Evolutionary conservation across 495 filamentous ascomycete genomes (phyloP), one percentile per base, ranked within the genome.

Genomic region (Amniculicola lignicola): DNA sequence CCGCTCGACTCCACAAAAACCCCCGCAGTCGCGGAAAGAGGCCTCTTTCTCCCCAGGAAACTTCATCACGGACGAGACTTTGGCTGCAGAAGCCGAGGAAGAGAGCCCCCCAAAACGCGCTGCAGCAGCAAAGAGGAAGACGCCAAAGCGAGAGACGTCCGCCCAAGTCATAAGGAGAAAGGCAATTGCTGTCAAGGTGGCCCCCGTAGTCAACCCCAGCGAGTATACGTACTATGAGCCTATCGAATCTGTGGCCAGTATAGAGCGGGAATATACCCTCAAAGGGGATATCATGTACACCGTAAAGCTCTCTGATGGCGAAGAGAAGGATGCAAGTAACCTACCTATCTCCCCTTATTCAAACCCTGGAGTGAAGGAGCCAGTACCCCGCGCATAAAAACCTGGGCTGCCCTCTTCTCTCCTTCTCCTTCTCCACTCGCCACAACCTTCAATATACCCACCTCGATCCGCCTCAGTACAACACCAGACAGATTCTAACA

Each of bases 301-400:
- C 47, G 68, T 70, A 18, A 58, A 63, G 53, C 66, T 70, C 19
- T 56, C 53, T 22, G 57, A 65, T 36, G 58, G 44, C 1, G 37
- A 33, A 29, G 60, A 43, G 16, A 62, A 68, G 50, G 50, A 59
- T 61, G 70, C 72, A 65, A 24, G 70, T 62, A 15, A 51, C 52
- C 6, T 46, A n/a, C 19, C 28, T 39, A n/a, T n/a, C n/a, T n/a
- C n/a, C n/a, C n/a, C n/a, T n/a, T n/a, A n/a, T n/a, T n/a, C n/a
- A n/a, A n/a, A n/a, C n/a, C n/a, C n/a, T n/a, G n/a, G n/a, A n/a
- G n/a, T n/a, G n/a, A n/a, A n/a, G n/a, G n/a, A n/a, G n/a, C n/a
- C n/a, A n/a, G n/a, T n/a, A n/a, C n/a, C n/a, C n/a, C n/a, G n/a
- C 47, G 6, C 9, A n/a, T 51, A 24, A 9, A 51, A 25, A 39